A percentile compares a stretch with the other conserved stretches of the same genome.
These are phyloP conservation scores for Geoglossum cookeanum DNA, from an alignment of 2,329 filamentous ascomycete species.

Conservation along the genomic window DNA sequence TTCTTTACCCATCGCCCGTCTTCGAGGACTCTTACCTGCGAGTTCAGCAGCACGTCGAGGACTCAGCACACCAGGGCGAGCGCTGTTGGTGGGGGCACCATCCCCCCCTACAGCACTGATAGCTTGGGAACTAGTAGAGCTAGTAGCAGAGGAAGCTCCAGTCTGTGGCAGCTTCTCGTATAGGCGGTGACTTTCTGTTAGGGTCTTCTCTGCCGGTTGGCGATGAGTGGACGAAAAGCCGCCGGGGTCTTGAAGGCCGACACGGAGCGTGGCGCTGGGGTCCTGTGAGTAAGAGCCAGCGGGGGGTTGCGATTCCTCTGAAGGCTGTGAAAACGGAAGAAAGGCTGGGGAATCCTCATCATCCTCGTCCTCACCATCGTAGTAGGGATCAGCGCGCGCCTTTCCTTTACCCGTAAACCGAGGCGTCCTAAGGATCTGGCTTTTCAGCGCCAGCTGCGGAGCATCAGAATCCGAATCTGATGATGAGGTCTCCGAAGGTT, in stretches of 20 bases:
- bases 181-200: neutral
- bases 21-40: constrained; percentile 32
- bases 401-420: neutral
- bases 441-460: neutral
- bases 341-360: constrained; percentile 7
- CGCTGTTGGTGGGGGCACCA: constrained; percentile 7
- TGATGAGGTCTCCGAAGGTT: constrained; percentile 1
- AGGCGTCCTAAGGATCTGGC: constrained; percentile 4
- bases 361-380: constrained; percentile 5
- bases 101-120: constrained; percentile 2
- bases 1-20: constrained; percentile 25
- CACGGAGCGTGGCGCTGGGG: neutral
- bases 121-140: constrained; percentile 16
- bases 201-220: neutral
- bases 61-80: constrained; percentile 16
- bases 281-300: neutral
- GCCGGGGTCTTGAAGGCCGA: neutral
- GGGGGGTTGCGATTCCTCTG: neutral
- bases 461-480: constrained; percentile 1
- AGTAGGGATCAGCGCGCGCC: neutral
- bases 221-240: neutral
- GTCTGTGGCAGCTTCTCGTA: constrained; percentile 1
- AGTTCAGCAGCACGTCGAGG: constrained; percentile 41
- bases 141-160: constrained; percentile 9
- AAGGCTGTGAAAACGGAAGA: constrained; percentile 4